Evolutionary conservation across 768 basidiomycete genomes (phyloP).

Genomic region (Amanita molliuscula): DNA sequence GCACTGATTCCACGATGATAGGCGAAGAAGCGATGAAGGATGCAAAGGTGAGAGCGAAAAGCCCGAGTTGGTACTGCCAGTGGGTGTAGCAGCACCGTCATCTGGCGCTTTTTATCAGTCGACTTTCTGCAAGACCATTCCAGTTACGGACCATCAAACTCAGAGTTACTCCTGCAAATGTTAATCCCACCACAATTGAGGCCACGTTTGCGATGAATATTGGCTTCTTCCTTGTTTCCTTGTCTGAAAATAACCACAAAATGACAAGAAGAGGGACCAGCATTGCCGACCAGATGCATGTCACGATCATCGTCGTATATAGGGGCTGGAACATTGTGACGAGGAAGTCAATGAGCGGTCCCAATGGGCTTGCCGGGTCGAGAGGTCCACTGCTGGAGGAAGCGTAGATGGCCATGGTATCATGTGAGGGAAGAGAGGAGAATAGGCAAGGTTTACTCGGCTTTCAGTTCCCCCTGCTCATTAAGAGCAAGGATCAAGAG

Average conservation of each 20-base stretch:
- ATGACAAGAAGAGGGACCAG: conserved; percentile 11
- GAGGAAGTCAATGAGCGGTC: not conserved
- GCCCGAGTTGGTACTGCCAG: not conserved
- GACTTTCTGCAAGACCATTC: not conserved
- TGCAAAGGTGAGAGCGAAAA: conserved; percentile 5
- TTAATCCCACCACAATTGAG: conserved; percentile 12
- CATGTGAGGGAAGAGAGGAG: not conserved
- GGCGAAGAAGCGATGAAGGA: conserved; percentile 8
- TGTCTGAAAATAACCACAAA: conserved; percentile 14
- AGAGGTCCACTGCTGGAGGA: not conserved
- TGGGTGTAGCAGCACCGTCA: conserved; percentile 1
- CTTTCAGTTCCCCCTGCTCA: too few relatives aligned
- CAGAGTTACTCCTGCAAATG: not conserved
- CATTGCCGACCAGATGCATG: conserved; percentile 7
- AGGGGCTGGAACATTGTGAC: not conserved
- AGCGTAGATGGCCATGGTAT: not conserved
- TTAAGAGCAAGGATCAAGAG: not conserved
- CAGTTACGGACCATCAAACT: conserved; percentile 7
- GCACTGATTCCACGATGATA: conserved; percentile 16
- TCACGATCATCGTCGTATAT: conserved; percentile 1
- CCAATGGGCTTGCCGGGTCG: not conserved
- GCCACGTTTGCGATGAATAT: conserved; percentile 15
- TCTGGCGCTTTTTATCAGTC: not conserved
- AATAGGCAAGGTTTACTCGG: not conserved
- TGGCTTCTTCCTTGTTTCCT: conserved; percentile 9